Base-by-base conservation (phyloP, 2,329 filamentous ascomycete species). In the Penicillium sp. region DNA sequence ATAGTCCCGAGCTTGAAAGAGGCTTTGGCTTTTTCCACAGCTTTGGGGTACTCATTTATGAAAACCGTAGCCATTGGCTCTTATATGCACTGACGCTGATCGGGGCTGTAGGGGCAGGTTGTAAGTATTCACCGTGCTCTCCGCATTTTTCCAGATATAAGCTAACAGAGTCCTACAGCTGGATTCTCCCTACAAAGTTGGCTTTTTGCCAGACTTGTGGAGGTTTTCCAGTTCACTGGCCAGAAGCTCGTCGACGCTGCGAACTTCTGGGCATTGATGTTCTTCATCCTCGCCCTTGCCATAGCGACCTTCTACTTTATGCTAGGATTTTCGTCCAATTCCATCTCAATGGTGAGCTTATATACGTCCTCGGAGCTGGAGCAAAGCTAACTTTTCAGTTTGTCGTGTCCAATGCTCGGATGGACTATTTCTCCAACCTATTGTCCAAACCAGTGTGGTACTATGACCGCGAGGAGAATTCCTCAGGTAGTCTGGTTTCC, bases 251-350 rank as follows among this genome's bases (percentile, higher is more conserved):
- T 68, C 19, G 52, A 69, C 2, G 62, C 70, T 45, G 73, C 70
- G 9, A 69, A 79, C 55, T 78, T 79, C 58, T 79, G 72, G 62
- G 68, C 75, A 0, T 66, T 80, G 12, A 79, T 80, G 75, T 78
- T 80, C 59, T 77, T 80, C 58, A 61, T 79, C 7, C 69, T 79
- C 6, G 76, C 77, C 0, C 54, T 80, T 8, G 73, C 64, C 1
- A 73, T 75, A 29, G 62, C 70, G 0, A 37, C 69, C 4, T 71
- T 66, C 31, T 80, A 75, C 53, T 72, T 70, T 24, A 53, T 58
- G n/a, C 60, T 78, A 3, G 76, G 76, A 2, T 75, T 64, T 60
- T 56, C 62, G 1, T 71, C 71, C 17, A 76, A 75, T 45, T 63
- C 69, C 3, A 65, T 78, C 26, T 71, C 73, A 2, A 70, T 75